Percentiles rank a stretch among this genome's conserved stretches.
Conservation (phyloP, 441 rosid species). For the Euphorbia celastroides region DNA sequence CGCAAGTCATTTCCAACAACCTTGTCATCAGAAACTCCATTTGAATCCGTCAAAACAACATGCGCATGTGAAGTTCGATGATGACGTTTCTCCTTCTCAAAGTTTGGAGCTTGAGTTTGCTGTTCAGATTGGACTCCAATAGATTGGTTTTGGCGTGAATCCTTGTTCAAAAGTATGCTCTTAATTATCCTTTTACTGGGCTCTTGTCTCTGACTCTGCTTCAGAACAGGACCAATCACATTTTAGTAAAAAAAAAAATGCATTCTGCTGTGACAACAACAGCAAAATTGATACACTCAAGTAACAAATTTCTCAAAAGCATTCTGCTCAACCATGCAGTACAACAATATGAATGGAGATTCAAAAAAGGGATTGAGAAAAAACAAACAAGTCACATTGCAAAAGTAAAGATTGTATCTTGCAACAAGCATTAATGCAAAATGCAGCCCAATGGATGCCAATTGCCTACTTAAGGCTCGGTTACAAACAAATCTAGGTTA, state of each 20-base stretch:
- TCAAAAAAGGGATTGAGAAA: not conserved
- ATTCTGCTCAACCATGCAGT: not conserved
- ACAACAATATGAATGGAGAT: not conserved
- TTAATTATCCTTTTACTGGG: conserved; percentile 41
- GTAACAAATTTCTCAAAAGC: not conserved
- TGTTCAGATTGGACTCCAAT: conserved; percentile 43
- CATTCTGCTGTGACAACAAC: conserved; percentile 30
- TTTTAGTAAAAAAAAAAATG: conserved; percentile 30
- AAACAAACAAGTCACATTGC: not conserved
- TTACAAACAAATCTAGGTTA: not conserved
- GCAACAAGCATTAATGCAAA: not conserved
- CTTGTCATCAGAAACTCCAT: conserved; percentile 47
- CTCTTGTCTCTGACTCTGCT: conserved; percentile 45
- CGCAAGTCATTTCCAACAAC: conserved; percentile 34
- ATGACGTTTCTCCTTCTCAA: conserved; percentile 51
- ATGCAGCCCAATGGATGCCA: not conserved
- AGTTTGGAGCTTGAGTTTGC: conserved; percentile 29
- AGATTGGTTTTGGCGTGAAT: conserved; percentile 36
- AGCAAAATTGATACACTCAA: conserved; percentile 14
- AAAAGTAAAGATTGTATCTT: not conserved
- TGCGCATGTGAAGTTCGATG: conserved; percentile 38
- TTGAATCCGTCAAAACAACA: conserved; percentile 36
- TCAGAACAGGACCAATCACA: conserved; percentile 26
- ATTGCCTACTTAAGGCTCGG: not conserved
- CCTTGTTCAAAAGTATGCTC: conserved; percentile 48